Percentiles rank a stretch among this genome's conserved stretches.
Conservation (phyloP, 208 protist species). For the Angomonas ambiguus region DNA sequence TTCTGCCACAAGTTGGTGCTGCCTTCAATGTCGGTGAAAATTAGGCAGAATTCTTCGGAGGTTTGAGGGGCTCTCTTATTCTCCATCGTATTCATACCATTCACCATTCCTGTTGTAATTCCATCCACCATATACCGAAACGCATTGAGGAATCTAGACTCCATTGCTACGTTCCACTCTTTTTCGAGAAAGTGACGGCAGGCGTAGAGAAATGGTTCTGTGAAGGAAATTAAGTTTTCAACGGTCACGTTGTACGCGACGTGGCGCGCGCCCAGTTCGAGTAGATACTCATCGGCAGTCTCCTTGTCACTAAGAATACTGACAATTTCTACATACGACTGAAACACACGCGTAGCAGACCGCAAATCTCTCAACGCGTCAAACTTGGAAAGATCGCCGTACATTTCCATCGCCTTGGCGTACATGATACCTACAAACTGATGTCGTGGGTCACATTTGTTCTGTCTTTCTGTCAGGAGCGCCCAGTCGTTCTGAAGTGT, state of each 20-base stretch:
- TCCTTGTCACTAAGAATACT: slow-evolving; percentile 37
- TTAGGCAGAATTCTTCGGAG: slow-evolving; percentile 40
- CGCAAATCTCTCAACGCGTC: slow-evolving; percentile 53
- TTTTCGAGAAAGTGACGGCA: slow-evolving; percentile 64
- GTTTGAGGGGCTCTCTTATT: slow-evolving; percentile 35
- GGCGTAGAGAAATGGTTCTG: slow-evolving; percentile 63
- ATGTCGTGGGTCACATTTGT: slow-evolving; percentile 29
- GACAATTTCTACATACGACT: slow-evolving; percentile 43
- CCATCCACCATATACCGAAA: slow-evolving; percentile 48
- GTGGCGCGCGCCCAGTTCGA: slow-evolving; percentile 53
- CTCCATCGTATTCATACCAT: slow-evolving; percentile 35
- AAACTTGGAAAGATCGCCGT: slow-evolving; percentile 49
- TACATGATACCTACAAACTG: slow-evolving; percentile 70
- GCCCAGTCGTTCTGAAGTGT: slow-evolving; percentile 58
- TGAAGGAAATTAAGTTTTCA: slow-evolving; percentile 41
- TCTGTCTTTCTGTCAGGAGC: slow-evolving; percentile 44
- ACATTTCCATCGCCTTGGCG: slow-evolving; percentile 63
- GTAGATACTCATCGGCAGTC: slow-evolving; percentile 37
- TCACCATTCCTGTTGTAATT: slow-evolving; percentile 41
- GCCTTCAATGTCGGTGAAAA: slow-evolving; percentile 84
- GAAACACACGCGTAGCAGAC: slow-evolving; percentile 39
- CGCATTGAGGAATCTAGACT: slow-evolving; percentile 46
- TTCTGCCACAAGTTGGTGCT: slow-evolving; percentile 75
- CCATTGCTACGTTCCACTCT: slow-evolving; percentile 68
- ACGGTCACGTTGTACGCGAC: slow-evolving; percentile 47